Evolutionary conservation across 176 grass and related monocot species (phyloP), one percentile per base, ranked within the genome.

Genomic region (Carex scoparia): DNA sequence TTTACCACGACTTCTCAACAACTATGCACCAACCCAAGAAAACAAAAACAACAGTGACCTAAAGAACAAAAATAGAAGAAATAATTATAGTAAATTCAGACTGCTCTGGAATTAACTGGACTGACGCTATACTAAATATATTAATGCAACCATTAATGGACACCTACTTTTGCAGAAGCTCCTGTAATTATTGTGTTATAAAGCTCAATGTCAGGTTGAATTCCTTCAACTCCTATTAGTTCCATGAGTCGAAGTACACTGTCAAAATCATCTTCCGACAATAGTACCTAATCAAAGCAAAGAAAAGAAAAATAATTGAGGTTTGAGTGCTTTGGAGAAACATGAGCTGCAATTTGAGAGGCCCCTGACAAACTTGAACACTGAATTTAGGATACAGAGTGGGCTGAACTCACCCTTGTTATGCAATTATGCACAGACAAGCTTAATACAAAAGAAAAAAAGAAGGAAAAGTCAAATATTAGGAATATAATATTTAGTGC

Each of bases 161-260:
- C 48, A 84, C 59, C 2, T 89, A 98, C 96, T 76, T 85, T 95
- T 74, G 10, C 10, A 84, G 57, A 91, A 83, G 96, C 91, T 53
- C 65, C 79, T 84, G 5, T 55, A 84, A 98, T 89, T 86, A 95
- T 42, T 86, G 90, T 84, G 79, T 95, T 98, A 81, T 93, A 98
- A 68, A 95, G 5, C 7, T 53, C 61, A 59, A 93, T 69, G 68
- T 92, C 91, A 78, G 66, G 85, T 61, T 86, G 75, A 88, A 95
- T 79, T 74, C 89, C 88, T 87, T 94, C 91, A 51, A 48, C 69
- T 65, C 82, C 69, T 38, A 81, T 80, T 58, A 55, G 75, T 79
- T 85, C 80, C 89, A 95, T 79, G 79, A 95, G 61, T 85, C 85
- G 62, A 79, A 93, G 40, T 79, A 93, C 93, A 46, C 88, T 79